phyloP scores from a whole-genome alignment of 345 rosid species.

The Eucalyptus polyanthemos region DNA sequence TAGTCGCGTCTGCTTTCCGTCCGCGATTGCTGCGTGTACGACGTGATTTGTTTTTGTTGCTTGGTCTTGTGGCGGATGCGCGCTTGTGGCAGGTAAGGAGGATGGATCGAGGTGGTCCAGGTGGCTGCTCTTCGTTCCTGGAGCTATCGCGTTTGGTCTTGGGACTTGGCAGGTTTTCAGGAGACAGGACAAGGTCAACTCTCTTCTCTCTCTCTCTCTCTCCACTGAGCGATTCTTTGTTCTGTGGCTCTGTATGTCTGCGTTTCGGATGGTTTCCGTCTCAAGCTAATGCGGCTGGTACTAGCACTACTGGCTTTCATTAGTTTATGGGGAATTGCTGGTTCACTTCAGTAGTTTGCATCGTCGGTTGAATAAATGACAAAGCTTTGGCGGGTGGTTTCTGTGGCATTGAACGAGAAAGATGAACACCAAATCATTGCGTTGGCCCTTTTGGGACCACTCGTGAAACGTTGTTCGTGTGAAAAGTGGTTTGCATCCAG shows the following conservation, averaged over 20 bases:
- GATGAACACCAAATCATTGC: neutral
- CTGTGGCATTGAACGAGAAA: neutral
- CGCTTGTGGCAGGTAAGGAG: constrained; percentile 7
- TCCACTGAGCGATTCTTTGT: neutral
- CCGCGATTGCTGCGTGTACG: neutral
- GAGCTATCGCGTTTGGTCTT: constrained; percentile 85
- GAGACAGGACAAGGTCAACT: constrained; percentile 76
- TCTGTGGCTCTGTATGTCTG: neutral
- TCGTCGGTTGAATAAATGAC: neutral
- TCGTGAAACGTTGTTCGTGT: neutral
- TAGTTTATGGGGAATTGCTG: neutral
- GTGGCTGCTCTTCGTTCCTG: constrained; percentile 76
- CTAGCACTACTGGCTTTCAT: neutral
- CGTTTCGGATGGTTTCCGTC: neutral
- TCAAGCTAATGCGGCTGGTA: neutral
- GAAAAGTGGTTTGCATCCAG: neutral
- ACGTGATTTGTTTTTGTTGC: neutral
- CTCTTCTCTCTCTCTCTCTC: neutral
- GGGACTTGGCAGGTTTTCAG: constrained; percentile 97
- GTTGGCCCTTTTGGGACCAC: neutral
- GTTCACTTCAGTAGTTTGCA: neutral
- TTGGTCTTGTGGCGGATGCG: neutral
- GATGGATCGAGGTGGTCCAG: constrained; percentile 42
- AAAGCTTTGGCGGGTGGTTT: neutral
- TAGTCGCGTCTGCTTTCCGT: neutral